Evolutionary conservation across 345 rosid genomes (phyloP), one percentile per base, ranked within the genome.

Genomic region (Hypericum perforatum): DNA sequence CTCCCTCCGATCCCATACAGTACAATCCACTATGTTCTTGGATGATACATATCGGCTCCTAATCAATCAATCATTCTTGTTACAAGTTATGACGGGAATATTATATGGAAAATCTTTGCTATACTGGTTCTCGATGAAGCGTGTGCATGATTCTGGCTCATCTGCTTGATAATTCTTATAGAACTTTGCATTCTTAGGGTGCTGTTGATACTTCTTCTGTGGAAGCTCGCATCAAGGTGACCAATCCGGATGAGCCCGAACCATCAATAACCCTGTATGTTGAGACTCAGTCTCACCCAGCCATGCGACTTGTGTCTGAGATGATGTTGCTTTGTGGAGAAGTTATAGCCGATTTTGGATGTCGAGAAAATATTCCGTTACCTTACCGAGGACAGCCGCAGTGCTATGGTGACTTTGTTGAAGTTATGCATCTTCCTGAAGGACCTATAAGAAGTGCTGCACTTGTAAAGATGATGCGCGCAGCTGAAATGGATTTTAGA

Each of bases 251-350:
- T 53, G 86, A 87, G 67, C 88, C 84, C 60, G 86, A 87, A 48
- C 92, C 95, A 4, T 45, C 67, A 65, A 81, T 91, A 43, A 81
- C 76, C 59, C 77, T 91, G 16, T 91, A 82, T 48, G 88, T 91
- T 53, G 98, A 91, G 76, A 74, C 87, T 65, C 98, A 87, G 68
- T 82, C 96, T 49, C 89, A 85, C 16, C 88, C 74, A 52, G 96
- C 96, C 39, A 81, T 87, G 98, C 79, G 88, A 68, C 88, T 91
- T 57, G 96, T 91, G 45, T 79, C 85, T 64, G 98, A 91, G 78
- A 82, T 91, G 95, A 91, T 91, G 96, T 74, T 91, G 66, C 96
- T 91, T 46, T 91, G 98, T 65, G 98, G 98, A 49, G 98, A 91
- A 67, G 89, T 63, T 62, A 57, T 91, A 61, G 98, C 98, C 44